Base-by-base conservation (phyloP, 2,329 filamentous ascomycete species). In the Teratosphaeria epicoccoides region DNA sequence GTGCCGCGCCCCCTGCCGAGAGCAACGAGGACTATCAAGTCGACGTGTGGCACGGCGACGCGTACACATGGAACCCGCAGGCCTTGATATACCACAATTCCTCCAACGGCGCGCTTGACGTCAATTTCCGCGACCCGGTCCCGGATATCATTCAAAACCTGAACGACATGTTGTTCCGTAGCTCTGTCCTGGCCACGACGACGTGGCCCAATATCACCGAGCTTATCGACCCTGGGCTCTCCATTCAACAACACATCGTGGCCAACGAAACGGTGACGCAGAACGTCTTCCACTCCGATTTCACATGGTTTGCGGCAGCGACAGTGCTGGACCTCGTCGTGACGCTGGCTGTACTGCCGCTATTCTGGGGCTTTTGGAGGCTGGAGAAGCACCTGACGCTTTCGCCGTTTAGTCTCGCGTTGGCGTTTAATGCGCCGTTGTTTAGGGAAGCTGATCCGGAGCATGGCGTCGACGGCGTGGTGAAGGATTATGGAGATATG, bases 341-440 rank as follows among this genome's bases (percentile, higher is more conserved):
- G 3, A 40, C 50, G 1, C 46, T 58, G 12, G 46, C 51, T 17
- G 50, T 58, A 7, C 23, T 54, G 24, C 54, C 54, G 12, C 9
- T 56, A 9, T 54, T 54, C 52, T 58, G 52, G 50, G 56, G 56
- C 10, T 58, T 24, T 14, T 58, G 54, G 56, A 54, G n/a, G 24
- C 23, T 58, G 10, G 52, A 33, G 12, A 25, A 33, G 17, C 23
- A 49, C 12, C 17, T 43, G 10, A 20, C 12, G 3, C 26, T 52
- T 7, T 49, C 46, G 37, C 51, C 52, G 9, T 47, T 49, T 17
- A 43, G 29, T 3, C 17, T 47, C 3, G 52, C 43, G 11, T 17
- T 52, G 12, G 51, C 51, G 6, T 45, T 52, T n/a, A 24, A 52
- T 40, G 46, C 51, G 10, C 47, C 51, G 10, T n/a, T 52, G 10